Percentiles rank a stretch among this genome's conserved stretches.
Evolutionary conservation across 2,329 filamentous ascomycete genomes (phyloP).

Genomic region (Ophiocordyceps camponoti-leonardi): DNA sequence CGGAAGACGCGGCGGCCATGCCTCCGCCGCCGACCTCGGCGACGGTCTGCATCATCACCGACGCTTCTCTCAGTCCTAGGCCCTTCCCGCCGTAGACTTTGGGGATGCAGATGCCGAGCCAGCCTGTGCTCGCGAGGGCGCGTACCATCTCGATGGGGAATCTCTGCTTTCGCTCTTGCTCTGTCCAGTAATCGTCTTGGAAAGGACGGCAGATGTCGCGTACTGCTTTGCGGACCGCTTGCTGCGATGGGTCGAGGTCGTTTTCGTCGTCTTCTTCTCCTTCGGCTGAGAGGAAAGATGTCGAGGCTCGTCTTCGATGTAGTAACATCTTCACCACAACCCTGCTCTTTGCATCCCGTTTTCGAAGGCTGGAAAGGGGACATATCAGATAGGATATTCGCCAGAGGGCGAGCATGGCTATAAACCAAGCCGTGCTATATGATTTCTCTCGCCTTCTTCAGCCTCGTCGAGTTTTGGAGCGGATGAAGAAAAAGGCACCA

Average conservation of each 20-base stretch:
- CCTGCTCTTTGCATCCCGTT: too few relatives aligned
- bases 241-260: conserved; percentile 55
- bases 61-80: conserved; percentile 63
- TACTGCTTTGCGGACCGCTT: conserved; percentile 56
- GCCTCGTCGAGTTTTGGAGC: too few relatives aligned
- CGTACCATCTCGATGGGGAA: conserved; percentile 64
- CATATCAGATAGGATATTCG: too few relatives aligned
- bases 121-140: conserved; percentile 56
- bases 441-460: too few relatives aligned
- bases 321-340: too few relatives aligned
- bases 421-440: too few relatives aligned
- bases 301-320: too few relatives aligned
- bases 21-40: conserved; percentile 55
- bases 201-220: conserved; percentile 51
- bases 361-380: too few relatives aligned
- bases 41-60: conserved; percentile 76
- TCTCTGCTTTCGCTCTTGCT: conserved; percentile 49
- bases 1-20: conserved; percentile 50
- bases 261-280: too few relatives aligned
- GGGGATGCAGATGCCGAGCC: conserved; percentile 66
- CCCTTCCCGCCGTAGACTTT: conserved; percentile 59
- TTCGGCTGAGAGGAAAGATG: too few relatives aligned
- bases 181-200: conserved; percentile 60
- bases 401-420: too few relatives aligned
- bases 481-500: too few relatives aligned